Percentiles rank a stretch among this genome's conserved stretches.
Evolutionary conservation across 1,284 basidiomycete species (phyloP).

Genomic region (Cutaneotrichosporon cyanovorans): DNA sequence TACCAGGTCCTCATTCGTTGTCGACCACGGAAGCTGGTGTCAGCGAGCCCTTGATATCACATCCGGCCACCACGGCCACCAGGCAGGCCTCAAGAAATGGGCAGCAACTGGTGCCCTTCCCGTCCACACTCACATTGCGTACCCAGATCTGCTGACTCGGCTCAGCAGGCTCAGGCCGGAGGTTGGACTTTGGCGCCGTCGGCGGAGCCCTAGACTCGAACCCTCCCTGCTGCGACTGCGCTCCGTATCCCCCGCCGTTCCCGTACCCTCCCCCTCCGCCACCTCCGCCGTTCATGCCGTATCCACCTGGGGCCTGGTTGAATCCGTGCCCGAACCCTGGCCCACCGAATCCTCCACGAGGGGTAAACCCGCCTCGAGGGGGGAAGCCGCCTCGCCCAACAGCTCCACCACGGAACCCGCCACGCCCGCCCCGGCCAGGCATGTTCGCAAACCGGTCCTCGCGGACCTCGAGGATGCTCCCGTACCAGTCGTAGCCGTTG

Average conservation of each 20-base stretch:
- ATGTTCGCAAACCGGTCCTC: constrained; percentile 87
- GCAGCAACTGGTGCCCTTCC: too few species aligned
- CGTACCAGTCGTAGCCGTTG: constrained; percentile 90
- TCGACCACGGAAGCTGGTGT: constrained; percentile 87
- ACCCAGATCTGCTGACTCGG: constrained; percentile 97
- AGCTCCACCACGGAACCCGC: constrained; percentile 50
- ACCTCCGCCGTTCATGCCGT: neutral
- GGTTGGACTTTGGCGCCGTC: too few species aligned
- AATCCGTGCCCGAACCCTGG: neutral
- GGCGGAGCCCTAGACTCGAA: constrained; percentile 22
- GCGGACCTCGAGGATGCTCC: constrained; percentile 81
- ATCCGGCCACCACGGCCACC: too few species aligned
- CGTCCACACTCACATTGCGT: constrained; percentile 87
- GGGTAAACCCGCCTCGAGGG: constrained; percentile 5
- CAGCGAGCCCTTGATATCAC: too few species aligned
- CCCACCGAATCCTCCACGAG: constrained; percentile 47
- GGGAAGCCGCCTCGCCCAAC: constrained; percentile 4
- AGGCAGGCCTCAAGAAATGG: too few species aligned
- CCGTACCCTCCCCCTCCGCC: constrained; percentile 4
- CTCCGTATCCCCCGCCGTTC: constrained; percentile 36
- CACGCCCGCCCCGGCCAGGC: constrained; percentile 37
- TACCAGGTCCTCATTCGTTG: constrained; percentile 96
- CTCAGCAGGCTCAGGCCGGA: constrained; percentile 51
- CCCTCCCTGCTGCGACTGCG: constrained; percentile 36
- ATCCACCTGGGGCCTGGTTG: neutral